These are phyloP conservation scores for Axilococcus clingmanii DNA, from an alignment of 139 green algal species.

Conservation along the genomic window DNA sequence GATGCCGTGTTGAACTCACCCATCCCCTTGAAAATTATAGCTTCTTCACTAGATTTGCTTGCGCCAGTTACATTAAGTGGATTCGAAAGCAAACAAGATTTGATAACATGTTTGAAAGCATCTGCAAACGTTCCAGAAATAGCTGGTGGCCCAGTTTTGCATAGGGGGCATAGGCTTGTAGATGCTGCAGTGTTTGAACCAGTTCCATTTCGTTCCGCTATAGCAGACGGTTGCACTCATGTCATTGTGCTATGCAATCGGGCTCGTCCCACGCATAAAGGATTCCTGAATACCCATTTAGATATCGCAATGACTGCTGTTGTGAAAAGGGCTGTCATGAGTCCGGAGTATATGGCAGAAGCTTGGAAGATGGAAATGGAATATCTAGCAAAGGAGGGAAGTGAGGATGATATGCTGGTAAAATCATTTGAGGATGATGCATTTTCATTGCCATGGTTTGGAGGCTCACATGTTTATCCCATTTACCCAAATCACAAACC, in stretches of 20 bases:
- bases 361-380: conserved; percentile 33
- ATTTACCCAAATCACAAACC: conserved; percentile 12
- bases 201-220: conserved; percentile 41
- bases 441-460: conserved; percentile 31
- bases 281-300: conserved; percentile 16
- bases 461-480: conserved; percentile 25
- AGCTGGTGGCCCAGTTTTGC: conserved; percentile 37
- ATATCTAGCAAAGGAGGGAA: conserved; percentile 14
- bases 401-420: conserved; percentile 39
- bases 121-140: conserved; percentile 71
- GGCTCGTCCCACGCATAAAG: conserved; percentile 1
- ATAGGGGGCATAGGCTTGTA: conserved; percentile 55
- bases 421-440: conserved; percentile 15
- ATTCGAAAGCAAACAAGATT: conserved; percentile 52
- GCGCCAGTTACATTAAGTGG: conserved; percentile 45
- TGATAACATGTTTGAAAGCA: conserved; percentile 60
- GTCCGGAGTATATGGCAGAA: conserved; percentile 41
- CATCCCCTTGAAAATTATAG: conserved; percentile 69
- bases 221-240: conserved; percentile 77
- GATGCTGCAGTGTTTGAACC: conserved; percentile 83
- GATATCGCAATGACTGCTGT: conserved; percentile 21
- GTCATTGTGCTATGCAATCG: conserved; percentile 64
- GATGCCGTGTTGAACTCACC: conserved; percentile 43
- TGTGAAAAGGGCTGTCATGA: conserved; percentile 43
- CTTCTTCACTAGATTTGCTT: conserved; percentile 55